These are phyloP conservation scores for Eimeria praecox DNA, from an alignment of 169 alveolate species.

Conservation along the genomic window DNA sequence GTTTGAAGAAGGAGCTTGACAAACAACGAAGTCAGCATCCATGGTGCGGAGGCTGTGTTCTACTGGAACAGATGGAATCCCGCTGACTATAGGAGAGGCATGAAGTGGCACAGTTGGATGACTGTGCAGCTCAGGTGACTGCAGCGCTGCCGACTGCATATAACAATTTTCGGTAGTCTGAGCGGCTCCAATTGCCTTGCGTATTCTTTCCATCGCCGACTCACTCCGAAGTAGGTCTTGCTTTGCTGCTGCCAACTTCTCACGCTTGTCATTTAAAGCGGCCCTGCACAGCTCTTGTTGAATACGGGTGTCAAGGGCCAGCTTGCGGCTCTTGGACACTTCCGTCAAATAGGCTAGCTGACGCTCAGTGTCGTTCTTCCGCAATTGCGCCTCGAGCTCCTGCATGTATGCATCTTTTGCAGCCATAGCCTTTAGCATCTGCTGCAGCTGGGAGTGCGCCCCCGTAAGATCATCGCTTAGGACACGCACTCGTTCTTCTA, in stretches of 20 bases:
- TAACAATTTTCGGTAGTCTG: conserved; percentile 63
- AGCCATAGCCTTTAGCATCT: conserved; percentile 56
- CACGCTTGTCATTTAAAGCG: conserved; percentile 75
- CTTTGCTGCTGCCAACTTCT: conserved; percentile 70
- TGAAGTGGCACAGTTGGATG: conserved; percentile 1
- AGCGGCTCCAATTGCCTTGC: conserved; percentile 59
- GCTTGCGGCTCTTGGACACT: conserved; percentile 73
- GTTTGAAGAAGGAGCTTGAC: not conserved
- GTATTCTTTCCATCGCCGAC: conserved; percentile 63
- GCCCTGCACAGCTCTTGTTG: conserved; percentile 73
- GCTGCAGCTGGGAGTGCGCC: conserved; percentile 69
- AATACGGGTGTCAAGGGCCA: conserved; percentile 76
- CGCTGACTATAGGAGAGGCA: not conserved
- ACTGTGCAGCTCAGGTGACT: conserved; percentile 9
- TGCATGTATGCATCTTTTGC: conserved; percentile 79
- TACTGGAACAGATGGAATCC: conserved; percentile 35
- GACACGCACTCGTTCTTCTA: conserved; percentile 59
- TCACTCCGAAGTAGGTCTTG: conserved; percentile 66
- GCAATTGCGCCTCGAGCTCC: conserved; percentile 74
- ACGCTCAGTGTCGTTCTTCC: conserved; percentile 75
- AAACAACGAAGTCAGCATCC: conserved; percentile 31
- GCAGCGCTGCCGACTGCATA: conserved; percentile 52
- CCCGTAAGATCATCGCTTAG: conserved; percentile 57
- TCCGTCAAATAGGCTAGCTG: conserved; percentile 76
- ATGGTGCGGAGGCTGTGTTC: conserved; percentile 64